Percentiles rank a stretch among this genome's conserved stretches.
Evolutionary conservation across 495 filamentous ascomycete genomes (phyloP).

Genomic region (Aspergillus cristatus): DNA sequence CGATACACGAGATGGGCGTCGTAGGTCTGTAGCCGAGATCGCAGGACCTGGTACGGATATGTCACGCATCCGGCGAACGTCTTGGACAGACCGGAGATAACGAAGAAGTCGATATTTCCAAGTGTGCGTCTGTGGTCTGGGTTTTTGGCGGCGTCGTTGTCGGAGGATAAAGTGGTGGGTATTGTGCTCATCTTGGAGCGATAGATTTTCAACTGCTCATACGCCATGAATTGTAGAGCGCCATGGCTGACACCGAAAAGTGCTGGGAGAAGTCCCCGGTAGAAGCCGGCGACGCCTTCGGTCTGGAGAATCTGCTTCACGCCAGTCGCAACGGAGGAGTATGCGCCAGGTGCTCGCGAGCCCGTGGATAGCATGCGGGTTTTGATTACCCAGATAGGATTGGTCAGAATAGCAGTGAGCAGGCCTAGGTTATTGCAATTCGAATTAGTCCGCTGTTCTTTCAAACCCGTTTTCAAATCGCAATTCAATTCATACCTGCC

Average conservation of each 20-base stretch:
- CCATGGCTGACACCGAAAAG: conserved; percentile 91
- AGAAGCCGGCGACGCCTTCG: conserved; percentile 73
- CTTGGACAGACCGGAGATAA: conserved; percentile 74
- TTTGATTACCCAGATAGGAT: conserved; percentile 98
- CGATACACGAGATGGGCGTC: conserved; percentile 57
- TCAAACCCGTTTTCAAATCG: background rate
- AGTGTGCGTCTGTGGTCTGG: conserved; percentile 36
- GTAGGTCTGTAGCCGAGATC: conserved; percentile 82
- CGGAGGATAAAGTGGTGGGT: background rate
- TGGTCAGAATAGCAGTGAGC: conserved; percentile 72
- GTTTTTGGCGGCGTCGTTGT: conserved; percentile 3
- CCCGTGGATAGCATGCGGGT: conserved; percentile 92
- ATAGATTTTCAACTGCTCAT: conserved; percentile 73
- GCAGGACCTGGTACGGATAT: conserved; percentile 89
- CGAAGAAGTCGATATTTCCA: conserved; percentile 66
- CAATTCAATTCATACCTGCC: conserved; percentile 43
- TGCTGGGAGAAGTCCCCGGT: conserved; percentile 72
- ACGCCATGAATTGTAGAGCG: conserved; percentile 91
- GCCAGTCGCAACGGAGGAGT: conserved; percentile 65
- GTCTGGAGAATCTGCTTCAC: conserved; percentile 48
- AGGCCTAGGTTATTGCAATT: conserved; percentile 29
- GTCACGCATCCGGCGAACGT: conserved; percentile 77
- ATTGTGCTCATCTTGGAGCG: conserved; percentile 16
- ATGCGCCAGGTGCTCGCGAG: conserved; percentile 62
- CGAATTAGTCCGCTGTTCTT: background rate